Percentiles rank a stretch among this genome's conserved stretches.
phyloP scores from a whole-genome alignment of 371 early-diverging fungal genomes.

The Mortierella sp. region DNA sequence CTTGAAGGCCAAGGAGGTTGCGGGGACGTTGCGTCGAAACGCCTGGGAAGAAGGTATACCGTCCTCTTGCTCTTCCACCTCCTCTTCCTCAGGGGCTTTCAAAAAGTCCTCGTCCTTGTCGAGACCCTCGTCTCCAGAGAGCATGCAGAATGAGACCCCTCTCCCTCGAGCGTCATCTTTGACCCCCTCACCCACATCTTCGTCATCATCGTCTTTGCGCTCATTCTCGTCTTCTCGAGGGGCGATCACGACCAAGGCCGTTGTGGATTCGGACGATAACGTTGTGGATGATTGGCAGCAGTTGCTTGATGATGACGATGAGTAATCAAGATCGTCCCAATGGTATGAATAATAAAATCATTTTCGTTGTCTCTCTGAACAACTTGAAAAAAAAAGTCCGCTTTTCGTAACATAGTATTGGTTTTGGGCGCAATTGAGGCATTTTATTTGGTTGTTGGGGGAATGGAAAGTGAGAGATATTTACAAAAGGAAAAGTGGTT shows the following conservation, averaged over 20 bases:
- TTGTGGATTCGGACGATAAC: conserved; percentile 18
- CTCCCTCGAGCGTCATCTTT: too few relatives aligned
- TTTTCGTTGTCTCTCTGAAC: neutral
- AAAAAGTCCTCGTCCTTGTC: neutral
- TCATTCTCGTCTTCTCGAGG: neutral
- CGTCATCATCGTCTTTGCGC: neutral
- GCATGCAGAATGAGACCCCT: too few relatives aligned
- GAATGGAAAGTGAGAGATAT: neutral
- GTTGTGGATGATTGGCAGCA: conserved; percentile 26
- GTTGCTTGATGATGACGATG: conserved; percentile 12
- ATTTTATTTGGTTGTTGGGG: neutral
- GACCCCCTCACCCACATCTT: neutral
- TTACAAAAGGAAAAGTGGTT: neutral
- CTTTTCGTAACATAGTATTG: neutral
- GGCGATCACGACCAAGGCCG: conserved; percentile 10
- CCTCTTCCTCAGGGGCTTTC: neutral
- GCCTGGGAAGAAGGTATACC: conserved; percentile 24
- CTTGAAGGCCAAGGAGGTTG: conserved; percentile 13
- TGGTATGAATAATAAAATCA: neutral
- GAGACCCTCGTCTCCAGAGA: neutral
- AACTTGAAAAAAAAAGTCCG: neutral
- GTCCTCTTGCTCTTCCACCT: neutral
- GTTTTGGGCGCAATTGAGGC: neutral
- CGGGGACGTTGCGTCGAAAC: conserved; percentile 15
- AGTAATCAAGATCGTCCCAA: neutral